Percentiles rank a stretch among this genome's conserved stretches.
These are phyloP conservation scores for Penicillium sclerotiorum DNA, from an alignment of 2,329 filamentous ascomycete genomes.

Conservation along the genomic window DNA sequence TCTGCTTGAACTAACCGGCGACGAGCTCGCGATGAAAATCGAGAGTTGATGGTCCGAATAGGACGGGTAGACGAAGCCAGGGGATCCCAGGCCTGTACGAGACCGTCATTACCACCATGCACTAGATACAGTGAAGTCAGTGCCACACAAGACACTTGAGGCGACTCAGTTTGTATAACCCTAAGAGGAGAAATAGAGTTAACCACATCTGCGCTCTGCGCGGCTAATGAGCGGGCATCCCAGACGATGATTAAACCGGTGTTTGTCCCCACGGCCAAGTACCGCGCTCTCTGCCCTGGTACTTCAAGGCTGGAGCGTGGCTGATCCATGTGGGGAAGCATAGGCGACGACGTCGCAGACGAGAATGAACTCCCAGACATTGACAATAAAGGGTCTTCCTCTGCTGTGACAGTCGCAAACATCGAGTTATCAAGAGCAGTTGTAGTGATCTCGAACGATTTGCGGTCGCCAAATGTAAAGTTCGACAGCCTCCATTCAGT, in stretches of 20 bases:
- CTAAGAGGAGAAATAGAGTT: constrained; percentile 72
- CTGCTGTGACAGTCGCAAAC: constrained; percentile 68
- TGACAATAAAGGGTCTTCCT: constrained; percentile 75
- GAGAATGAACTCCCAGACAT: constrained; percentile 60
- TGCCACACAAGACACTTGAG: constrained; percentile 79
- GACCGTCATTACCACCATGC: constrained; percentile 89
- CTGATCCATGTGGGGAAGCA: constrained; percentile 51
- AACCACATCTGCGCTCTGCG: constrained; percentile 55
- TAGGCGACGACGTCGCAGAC: constrained; percentile 56
- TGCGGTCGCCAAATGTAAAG: constrained; percentile 64
- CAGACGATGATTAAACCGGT: constrained; percentile 77
- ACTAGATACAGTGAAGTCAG: constrained; percentile 85
- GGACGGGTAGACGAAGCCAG: constrained; percentile 77
- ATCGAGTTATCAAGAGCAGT: constrained; percentile 74
- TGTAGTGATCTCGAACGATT: constrained; percentile 66
- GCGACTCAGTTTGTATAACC: constrained; percentile 85
- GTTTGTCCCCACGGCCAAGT: constrained; percentile 79
- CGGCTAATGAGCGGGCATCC: constrained; percentile 72
- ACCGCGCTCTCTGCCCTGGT: constrained; percentile 79
- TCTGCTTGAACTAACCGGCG: constrained; percentile 71
- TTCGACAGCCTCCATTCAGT: constrained; percentile 70
- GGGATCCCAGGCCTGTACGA: constrained; percentile 97
- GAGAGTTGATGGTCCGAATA: constrained; percentile 82
- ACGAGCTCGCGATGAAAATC: constrained; percentile 78
- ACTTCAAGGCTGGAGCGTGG: constrained; percentile 60